Conservation (phyloP, 805 yeast species). For the Schwanniomyces vanrijiae region DNA sequence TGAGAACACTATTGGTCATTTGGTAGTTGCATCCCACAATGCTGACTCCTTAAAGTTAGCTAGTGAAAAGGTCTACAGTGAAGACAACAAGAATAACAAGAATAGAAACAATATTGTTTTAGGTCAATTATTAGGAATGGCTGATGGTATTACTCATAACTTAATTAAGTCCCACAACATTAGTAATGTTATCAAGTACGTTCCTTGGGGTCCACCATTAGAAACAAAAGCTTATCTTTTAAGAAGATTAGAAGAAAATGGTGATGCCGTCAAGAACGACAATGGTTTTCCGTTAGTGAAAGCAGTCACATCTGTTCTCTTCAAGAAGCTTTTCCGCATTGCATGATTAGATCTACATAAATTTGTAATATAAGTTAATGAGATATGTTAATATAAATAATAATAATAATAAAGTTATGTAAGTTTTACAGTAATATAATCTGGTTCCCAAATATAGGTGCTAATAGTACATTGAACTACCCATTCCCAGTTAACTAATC, state of each 20-base stretch:
- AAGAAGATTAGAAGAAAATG: constrained; percentile 92
- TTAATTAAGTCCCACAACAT: constrained; percentile 64
- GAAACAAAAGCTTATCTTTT: constrained; percentile 89
- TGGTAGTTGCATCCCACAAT: constrained; percentile 92
- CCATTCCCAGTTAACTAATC: constrained; percentile 63
- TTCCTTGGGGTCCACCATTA: constrained; percentile 96
- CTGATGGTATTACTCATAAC: constrained; percentile 81
- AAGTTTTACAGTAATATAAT: constrained; percentile 7
- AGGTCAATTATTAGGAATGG: constrained; percentile 95
- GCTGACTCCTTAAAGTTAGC: constrained; percentile 73
- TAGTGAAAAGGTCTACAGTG: constrained; percentile 49
- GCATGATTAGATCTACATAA: constrained; percentile 1
- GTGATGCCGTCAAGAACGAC: constrained; percentile 87
- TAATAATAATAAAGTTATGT: not conserved
- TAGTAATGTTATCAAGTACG: constrained; percentile 84
- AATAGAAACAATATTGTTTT: constrained; percentile 65
- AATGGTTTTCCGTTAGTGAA: constrained; percentile 74
- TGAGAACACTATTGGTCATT: constrained; percentile 61
- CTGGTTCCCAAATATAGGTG: constrained; percentile 30
- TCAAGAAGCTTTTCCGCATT: constrained; percentile 19
- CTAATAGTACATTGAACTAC: constrained; percentile 60
- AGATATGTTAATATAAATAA: constrained; percentile 1
- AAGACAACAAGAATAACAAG: constrained; percentile 11
- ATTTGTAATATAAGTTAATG: not conserved
- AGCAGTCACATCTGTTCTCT: constrained; percentile 40